These are phyloP conservation scores for Hemileia vastatrix DNA, from an alignment of 1,284 basidiomycete species.

Conservation along the genomic window DNA sequence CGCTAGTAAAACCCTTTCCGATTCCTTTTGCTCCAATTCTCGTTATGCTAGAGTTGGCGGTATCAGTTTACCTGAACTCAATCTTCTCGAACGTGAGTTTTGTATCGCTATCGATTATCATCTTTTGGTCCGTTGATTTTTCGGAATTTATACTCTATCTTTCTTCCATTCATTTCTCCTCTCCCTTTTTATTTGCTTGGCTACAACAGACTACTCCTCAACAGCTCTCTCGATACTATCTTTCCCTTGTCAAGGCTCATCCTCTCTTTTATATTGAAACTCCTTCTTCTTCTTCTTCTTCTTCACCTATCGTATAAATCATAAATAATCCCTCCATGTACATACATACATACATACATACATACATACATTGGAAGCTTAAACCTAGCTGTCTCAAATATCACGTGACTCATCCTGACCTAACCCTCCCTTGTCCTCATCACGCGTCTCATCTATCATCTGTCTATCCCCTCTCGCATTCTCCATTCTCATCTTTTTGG, in stretches of 20 bases:
- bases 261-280: no score
- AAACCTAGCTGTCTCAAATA: no score
- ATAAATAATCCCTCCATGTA: no score
- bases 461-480: no score
- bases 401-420: no score
- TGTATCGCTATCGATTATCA: constrained; percentile 80
- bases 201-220: constrained; percentile 4
- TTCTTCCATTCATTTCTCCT: background rate
- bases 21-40: constrained; percentile 82
- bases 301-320: no score
- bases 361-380: no score
- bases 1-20: constrained; percentile 80
- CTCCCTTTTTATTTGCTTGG: background rate
- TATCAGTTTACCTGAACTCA: constrained; percentile 76
- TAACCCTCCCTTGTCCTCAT: no score
- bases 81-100: constrained; percentile 84
- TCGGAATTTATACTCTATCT: background rate
- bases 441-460: no score
- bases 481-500: no score
- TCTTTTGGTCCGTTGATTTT: constrained; percentile 61
- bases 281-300: no score
- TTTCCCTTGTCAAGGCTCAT: constrained; percentile 14
- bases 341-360: no score
- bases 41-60: constrained; percentile 90
- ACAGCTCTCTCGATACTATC: constrained; percentile 14